Base-by-base conservation (phyloP, 1,139 yeast genomes). In the Wickerhamomyces sp. region DNA sequence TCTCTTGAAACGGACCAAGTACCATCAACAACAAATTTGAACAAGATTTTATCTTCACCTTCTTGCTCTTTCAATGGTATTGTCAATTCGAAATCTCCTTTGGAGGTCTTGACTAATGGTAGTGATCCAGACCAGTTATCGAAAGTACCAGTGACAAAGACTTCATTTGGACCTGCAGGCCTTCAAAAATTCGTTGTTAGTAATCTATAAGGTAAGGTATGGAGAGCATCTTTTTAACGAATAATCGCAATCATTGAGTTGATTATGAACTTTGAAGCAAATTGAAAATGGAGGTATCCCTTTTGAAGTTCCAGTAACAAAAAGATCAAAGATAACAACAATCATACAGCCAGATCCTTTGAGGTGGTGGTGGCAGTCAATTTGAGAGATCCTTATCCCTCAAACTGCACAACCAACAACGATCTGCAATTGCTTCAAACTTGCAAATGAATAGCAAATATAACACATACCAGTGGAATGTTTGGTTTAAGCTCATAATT, bases 21-120 rank as follows among this genome's bases (percentile, higher is more conserved):
- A 35, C 84, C 91, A 60, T 86, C 91, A 42, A 85, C 87, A 46
- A 86, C 77, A 60, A 79, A 86, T 67, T 86, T 85, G 70, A 82
- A 85, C 44, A 72, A 65, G 27, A 81, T 57, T 53, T 68, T 74
- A 31, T 70, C 77, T 26, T 64, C 63, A 50, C 67, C 72, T 37
- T 67, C 73, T 34, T 61, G 58, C 35, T 41, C 49, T 42, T 58
- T 61, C 49, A 75, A 72, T 45, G 81, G 91, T 53, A 83, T 73
- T 3, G 80, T 73, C 47, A 82, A 62, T 48, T 75, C 76, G 56
- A 81, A 84, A 7, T 78, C 71, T 10, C 88, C 90, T 54, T 75
- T 76, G 3, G 77, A 63, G 52, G 76, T 78, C 60, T 82, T 78
- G 41, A 80, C 79, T 52, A 85, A 69, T 36, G 78, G 78, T 46